Conservation (phyloP, 495 filamentous ascomycete species). For the Chaetomium fimeti region DNA sequence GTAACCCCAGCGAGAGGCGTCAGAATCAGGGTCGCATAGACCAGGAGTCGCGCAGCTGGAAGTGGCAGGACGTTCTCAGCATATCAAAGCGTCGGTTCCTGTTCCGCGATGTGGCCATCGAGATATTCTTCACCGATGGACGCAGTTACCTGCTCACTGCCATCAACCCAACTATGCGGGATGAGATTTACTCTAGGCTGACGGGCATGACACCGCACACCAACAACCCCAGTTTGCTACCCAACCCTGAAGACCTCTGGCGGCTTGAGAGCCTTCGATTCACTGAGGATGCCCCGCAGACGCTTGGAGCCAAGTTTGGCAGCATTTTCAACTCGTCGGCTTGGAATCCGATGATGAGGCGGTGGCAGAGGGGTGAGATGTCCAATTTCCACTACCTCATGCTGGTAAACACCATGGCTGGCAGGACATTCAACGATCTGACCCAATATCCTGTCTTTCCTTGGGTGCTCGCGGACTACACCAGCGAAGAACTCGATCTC, state of each 20-base stretch:
- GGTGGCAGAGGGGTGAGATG: conserved; percentile 91
- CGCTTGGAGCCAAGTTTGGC: conserved; percentile 87
- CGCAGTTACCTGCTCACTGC: conserved; percentile 90
- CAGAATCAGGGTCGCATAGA: conserved; percentile 53
- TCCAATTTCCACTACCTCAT: conserved; percentile 99
- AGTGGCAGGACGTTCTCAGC: conserved; percentile 89
- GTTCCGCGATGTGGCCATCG: conserved; percentile 91
- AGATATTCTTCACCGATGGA: conserved; percentile 95
- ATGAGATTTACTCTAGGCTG: conserved; percentile 74
- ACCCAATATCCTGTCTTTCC: conserved; percentile 98
- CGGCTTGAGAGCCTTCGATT: conserved; percentile 80
- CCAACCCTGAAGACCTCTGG: conserved; percentile 72
- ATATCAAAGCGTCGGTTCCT: conserved; percentile 95
- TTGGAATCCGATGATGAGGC: conserved; percentile 79
- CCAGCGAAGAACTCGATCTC: conserved; percentile 89
- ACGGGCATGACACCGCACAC: conserved; percentile 76
- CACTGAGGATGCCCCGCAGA: conserved; percentile 76
- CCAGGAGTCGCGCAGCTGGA: conserved; percentile 85
- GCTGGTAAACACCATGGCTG: conserved; percentile 96
- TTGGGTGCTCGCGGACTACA: conserved; percentile 95
- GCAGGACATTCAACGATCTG: conserved; percentile 94
- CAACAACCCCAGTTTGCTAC: conserved; percentile 47
- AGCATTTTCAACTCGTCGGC: conserved; percentile 80
- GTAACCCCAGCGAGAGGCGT: conserved; percentile 62
- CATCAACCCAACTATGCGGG: conserved; percentile 65